Evolutionary conservation across 2,329 filamentous ascomycete genomes (phyloP), one percentile per base, ranked within the genome.

Genomic region (Stachybotrys elegans): DNA sequence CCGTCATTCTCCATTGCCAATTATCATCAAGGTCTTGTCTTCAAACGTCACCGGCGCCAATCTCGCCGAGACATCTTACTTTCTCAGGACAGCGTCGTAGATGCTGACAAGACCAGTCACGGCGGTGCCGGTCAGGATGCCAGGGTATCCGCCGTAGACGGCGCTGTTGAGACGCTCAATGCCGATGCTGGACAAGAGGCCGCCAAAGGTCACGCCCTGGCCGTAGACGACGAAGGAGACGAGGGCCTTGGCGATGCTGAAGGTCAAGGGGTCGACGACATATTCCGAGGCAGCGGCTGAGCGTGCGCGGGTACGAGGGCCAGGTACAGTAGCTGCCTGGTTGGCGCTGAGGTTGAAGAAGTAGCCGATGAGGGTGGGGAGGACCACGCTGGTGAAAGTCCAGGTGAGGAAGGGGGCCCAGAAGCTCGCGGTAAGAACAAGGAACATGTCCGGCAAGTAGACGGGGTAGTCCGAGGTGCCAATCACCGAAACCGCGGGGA

Each of bases 211-310:
- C 41, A 78, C 75, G 25, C 78, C 79, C 60, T 84, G 81, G 9
- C 76, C 79, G 60, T 91, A 95, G 16, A 95, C 83, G 25, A 92
- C 76, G 63, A 86, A 95, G 7, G 87, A 83, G 47, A 91, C 66
- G 43, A 97, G 62, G 0, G 86, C 91, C 72, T 95, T 95, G 55
- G 81, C 81, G 45, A 97, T 83, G 70, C 91, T 95, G 69, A 94
- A 98, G 19, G 84, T 86, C 59, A 97, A 70, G 4, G 91, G 91
- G 62, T 98, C 93, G 51, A 92, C 81, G 6, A 74, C 69, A 51
- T 84, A 82, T 51, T 80, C 76, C 31, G 68, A 61, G 19, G 49
- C 46, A 35, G 62, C 57, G 37, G 62, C 57, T 43, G 62, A 52
- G 32, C 61, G 61, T 42, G 59, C 60, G 59, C 72, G 73, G 52